Conservation (phyloP, 192 early-diverging fungal species). For the Backusella macrospora region DNA sequence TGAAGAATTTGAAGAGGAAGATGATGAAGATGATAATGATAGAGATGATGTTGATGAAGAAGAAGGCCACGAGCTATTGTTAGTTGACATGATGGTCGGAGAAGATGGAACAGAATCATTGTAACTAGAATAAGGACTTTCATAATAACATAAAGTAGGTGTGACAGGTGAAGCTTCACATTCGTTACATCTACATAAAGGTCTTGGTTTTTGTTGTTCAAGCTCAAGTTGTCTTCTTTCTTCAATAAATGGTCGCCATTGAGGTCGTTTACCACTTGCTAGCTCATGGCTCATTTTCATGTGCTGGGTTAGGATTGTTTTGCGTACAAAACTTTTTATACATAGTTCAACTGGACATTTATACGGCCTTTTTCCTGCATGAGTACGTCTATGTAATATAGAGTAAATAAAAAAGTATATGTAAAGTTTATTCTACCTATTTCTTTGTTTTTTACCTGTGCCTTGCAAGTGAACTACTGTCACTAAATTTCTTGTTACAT, state of each 20-base stretch:
- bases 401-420: neutral
- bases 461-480: conserved; percentile 73
- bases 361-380: conserved; percentile 72
- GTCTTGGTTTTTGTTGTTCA: conserved; percentile 22
- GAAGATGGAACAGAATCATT: conserved; percentile 29
- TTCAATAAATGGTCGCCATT: conserved; percentile 42
- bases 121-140: conserved; percentile 15
- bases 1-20: neutral
- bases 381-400: conserved; percentile 54
- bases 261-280: conserved; percentile 11
- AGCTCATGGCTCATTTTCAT: conserved; percentile 26
- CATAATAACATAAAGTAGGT: conserved; percentile 4
- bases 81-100: conserved; percentile 4
- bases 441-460: conserved; percentile 56
- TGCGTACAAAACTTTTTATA: conserved; percentile 47
- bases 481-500: conserved; percentile 76
- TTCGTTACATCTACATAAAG: neutral
- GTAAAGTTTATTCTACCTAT: neutral
- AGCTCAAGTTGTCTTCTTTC: conserved; percentile 27
- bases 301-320: conserved; percentile 51
- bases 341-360: conserved; percentile 50
- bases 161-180: neutral
- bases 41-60: neutral
- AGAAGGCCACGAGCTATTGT: neutral
- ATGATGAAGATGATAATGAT: too few relatives aligned